Conservation (phyloP, 495 filamentous ascomycete genomes). For the Aspergillus affinis region DNA sequence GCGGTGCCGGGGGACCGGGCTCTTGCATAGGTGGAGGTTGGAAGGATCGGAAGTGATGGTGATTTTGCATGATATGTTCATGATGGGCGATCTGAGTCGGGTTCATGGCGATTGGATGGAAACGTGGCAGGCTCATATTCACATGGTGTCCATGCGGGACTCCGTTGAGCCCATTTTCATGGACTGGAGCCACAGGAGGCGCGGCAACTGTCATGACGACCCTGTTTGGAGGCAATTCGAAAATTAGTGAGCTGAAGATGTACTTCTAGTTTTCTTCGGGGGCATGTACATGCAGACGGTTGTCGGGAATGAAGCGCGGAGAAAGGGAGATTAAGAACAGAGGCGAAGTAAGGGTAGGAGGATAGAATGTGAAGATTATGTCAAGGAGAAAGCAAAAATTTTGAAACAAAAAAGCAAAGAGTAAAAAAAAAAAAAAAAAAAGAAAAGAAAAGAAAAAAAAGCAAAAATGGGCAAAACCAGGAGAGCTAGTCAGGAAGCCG, state of each 20-base stretch:
- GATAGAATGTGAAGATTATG: not conserved
- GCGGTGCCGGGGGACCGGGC: constrained; percentile 32
- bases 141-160: constrained; percentile 31
- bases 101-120: constrained; percentile 51
- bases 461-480: constrained; percentile 1
- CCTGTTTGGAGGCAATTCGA: constrained; percentile 11
- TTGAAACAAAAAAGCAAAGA: not conserved
- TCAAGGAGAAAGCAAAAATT: not conserved
- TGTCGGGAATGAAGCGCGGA: constrained; percentile 1
- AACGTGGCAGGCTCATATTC: constrained; percentile 39
- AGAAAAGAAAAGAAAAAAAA: not conserved
- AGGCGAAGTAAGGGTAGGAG: not conserved
- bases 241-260: constrained; percentile 11
- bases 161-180: constrained; percentile 39
- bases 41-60: constrained; percentile 42
- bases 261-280: constrained; percentile 5
- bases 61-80: constrained; percentile 39
- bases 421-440: not conserved
- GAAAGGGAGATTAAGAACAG: not conserved
- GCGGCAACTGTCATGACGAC: constrained; percentile 42
- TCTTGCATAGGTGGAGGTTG: constrained; percentile 38
- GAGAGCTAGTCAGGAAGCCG: not conserved
- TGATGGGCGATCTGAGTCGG: constrained; percentile 38
- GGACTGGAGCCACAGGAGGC: constrained; percentile 40
- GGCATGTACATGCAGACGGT: not conserved